A percentile compares a stretch with the other conserved stretches of the same genome.
Conservation (phyloP, 768 basidiomycete genomes). For the Xerocomus spinulosus region DNA sequence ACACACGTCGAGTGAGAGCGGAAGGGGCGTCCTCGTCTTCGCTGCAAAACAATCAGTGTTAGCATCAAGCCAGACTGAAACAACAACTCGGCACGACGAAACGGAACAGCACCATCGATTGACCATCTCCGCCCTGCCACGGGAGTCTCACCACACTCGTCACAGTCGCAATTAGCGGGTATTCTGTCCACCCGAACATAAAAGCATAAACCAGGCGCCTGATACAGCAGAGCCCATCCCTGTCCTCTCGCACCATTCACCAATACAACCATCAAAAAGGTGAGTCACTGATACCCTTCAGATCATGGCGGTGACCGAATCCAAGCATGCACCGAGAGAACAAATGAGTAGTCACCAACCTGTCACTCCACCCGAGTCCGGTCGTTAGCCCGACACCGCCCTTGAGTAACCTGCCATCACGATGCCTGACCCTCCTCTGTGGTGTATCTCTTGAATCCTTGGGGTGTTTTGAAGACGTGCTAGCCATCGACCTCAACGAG, state of each 20-base stretch:
- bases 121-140: too few relatives aligned
- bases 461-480: conserved; percentile 25
- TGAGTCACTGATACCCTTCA: neutral
- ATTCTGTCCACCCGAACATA: conserved; percentile 9
- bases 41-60: conserved; percentile 29
- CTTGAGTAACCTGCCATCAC: conserved; percentile 52
- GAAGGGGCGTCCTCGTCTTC: conserved; percentile 75
- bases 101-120: neutral
- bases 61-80: conserved; percentile 5
- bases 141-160: conserved; percentile 5
- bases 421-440: conserved; percentile 52
- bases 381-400: conserved; percentile 70
- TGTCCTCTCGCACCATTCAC: conserved; percentile 1
- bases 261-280: neutral
- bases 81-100: conserved; percentile 6
- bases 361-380: conserved; percentile 72
- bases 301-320: neutral
- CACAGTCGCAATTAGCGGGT: conserved; percentile 3
- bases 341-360: conserved; percentile 35
- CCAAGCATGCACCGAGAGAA: neutral
- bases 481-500: conserved; percentile 22
- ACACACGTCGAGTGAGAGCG: conserved; percentile 58
- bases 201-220: too few relatives aligned
- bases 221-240: neutral
- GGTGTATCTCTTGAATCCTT: conserved; percentile 59